These are phyloP conservation scores for Davidsoniella australis DNA, from an alignment of 2,329 filamentous ascomycete species.

Conservation along the genomic window DNA sequence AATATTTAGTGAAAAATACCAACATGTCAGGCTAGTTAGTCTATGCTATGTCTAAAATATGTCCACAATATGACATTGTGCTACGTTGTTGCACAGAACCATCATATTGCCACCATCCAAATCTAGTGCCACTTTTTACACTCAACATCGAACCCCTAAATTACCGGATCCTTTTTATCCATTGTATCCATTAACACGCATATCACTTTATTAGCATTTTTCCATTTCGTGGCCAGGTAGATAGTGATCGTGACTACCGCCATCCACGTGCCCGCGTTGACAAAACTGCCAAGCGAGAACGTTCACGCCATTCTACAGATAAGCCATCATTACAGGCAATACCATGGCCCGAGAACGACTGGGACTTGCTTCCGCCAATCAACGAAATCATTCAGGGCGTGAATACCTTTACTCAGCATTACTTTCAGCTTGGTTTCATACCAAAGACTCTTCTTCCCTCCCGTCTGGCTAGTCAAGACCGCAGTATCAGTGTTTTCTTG, in stretches of 20 bases:
- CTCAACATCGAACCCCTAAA: too few relatives aligned
- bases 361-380: constrained; percentile 33
- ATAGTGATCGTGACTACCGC: constrained; percentile 37
- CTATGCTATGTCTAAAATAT: neutral
- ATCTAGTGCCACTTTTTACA: too few relatives aligned
- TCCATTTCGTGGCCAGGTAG: constrained; percentile 33
- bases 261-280: constrained; percentile 35
- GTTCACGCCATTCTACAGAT: neutral
- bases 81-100: neutral
- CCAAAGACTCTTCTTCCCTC: constrained; percentile 33
- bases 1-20: neutral
- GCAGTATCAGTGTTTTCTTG: constrained; percentile 36
- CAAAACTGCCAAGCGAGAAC: constrained; percentile 25
- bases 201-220: constrained; percentile 25
- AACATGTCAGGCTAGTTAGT: neutral
- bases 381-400: constrained; percentile 34
- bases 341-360: constrained; percentile 22
- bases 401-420: constrained; percentile 34
- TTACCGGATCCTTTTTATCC: too few relatives aligned
- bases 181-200: neutral
- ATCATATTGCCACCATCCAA: too few relatives aligned
- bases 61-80: neutral
- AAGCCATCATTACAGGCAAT: neutral
- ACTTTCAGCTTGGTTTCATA: constrained; percentile 43
- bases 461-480: constrained; percentile 28